phyloP scores from a whole-genome alignment of 1,284 basidiomycete species.

The Marasmius sp. region DNA sequence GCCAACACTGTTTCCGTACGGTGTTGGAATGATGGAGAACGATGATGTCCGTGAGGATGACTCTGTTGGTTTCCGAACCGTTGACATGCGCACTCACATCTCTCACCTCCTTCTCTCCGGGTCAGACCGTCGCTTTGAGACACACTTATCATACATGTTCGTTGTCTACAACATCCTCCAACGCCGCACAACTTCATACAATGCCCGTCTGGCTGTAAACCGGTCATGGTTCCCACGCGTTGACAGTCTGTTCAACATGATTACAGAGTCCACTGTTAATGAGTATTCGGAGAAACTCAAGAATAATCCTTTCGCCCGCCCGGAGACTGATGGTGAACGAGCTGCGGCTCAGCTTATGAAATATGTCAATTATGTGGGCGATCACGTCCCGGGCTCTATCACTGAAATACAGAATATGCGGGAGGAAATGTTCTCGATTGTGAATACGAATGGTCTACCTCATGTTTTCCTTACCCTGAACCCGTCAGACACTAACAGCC shows the following conservation, averaged over 20 bases:
- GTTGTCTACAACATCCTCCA: slow-evolving; percentile 12
- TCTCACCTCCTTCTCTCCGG: slow-evolving; percentile 3
- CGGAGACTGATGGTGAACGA: slow-evolving; percentile 7
- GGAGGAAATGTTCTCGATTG: slow-evolving; percentile 7
- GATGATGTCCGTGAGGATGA: neutral
- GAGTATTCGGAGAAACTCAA: slow-evolving; percentile 6
- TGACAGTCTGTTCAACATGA: neutral
- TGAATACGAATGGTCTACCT: neutral
- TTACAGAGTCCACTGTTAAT: neutral
- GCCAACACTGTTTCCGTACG: slow-evolving; percentile 15
- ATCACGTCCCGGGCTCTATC: slow-evolving; percentile 13
- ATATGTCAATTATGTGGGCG: slow-evolving; percentile 14
- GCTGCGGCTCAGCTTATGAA: slow-evolving; percentile 7
- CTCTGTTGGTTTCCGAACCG: neutral
- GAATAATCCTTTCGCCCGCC: slow-evolving; percentile 9
- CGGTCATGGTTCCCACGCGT: slow-evolving; percentile 9
- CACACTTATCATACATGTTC: slow-evolving; percentile 14
- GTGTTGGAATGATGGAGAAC: slow-evolving; percentile 13
- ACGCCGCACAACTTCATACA: slow-evolving; percentile 8
- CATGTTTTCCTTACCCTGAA: slow-evolving; percentile 11
- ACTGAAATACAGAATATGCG: neutral
- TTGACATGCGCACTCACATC: slow-evolving; percentile 4
- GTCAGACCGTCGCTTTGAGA: slow-evolving; percentile 6
- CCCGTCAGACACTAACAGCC: slow-evolving; percentile 15
- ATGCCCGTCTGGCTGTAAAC: slow-evolving; percentile 3